Conservation (phyloP, 208 protist genomes). For the Leishmania turanica region DNA sequence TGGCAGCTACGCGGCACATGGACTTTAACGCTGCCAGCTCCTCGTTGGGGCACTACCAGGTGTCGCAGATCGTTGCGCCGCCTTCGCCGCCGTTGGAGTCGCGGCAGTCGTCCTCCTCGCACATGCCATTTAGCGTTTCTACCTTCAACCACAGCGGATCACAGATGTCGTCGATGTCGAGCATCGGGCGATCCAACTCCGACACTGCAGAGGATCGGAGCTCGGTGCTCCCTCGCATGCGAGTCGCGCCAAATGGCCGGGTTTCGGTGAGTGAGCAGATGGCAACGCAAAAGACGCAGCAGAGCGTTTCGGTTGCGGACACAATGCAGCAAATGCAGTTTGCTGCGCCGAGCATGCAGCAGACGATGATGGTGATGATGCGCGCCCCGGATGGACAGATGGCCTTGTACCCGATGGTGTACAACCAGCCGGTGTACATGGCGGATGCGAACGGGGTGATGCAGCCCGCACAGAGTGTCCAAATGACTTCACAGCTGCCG, state of each 20-base stretch:
- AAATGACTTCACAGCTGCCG: not conserved
- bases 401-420: slow-evolving; percentile 25
- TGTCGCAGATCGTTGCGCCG: not conserved
- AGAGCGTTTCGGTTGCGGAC: not conserved
- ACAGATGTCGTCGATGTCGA: slow-evolving; percentile 1
- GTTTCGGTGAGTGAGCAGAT: slow-evolving; percentile 6
- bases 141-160: not conserved
- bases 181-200: not conserved
- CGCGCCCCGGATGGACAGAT: slow-evolving; percentile 27
- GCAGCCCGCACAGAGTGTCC: slow-evolving; percentile 8
- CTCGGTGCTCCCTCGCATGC: slow-evolving; percentile 13
- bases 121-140: slow-evolving; percentile 4
- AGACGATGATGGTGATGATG: slow-evolving; percentile 37
- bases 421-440: slow-evolving; percentile 30
- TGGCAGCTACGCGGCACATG: not conserved
- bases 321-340: not conserved
- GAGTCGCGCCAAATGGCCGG: not conserved
- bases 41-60: not conserved
- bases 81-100: slow-evolving; percentile 3
- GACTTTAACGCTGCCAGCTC: not conserved
- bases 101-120: slow-evolving; percentile 1
- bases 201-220: not conserved
- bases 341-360: not conserved
- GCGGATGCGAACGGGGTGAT: slow-evolving; percentile 8
- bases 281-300: slow-evolving; percentile 3